Evolutionary conservation across 177 flowering plant genomes (phyloP).

Genomic region (Telopea speciosissima): DNA sequence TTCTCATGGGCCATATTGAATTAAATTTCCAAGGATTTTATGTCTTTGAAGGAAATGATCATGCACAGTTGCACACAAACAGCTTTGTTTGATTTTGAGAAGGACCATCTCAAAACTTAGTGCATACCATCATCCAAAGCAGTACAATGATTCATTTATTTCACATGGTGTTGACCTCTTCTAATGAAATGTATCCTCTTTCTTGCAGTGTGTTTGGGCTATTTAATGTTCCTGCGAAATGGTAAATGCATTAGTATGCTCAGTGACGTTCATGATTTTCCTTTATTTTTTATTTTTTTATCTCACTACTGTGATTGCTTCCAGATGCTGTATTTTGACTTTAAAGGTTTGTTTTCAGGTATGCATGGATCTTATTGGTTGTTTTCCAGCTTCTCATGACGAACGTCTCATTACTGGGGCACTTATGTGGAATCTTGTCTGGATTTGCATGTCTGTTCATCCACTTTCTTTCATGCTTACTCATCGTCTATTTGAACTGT

Average conservation of each 20-base stretch:
- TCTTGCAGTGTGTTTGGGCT: constrained; percentile 91
- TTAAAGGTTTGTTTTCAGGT: constrained; percentile 45
- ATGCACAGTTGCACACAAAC: neutral
- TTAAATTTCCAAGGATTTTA: neutral
- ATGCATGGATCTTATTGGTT: constrained; percentile 77
- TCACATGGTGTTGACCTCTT: constrained; percentile 3
- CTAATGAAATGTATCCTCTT: constrained; percentile 13
- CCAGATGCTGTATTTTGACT: constrained; percentile 8
- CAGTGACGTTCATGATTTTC: neutral
- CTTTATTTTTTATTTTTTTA: neutral
- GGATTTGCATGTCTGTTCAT: constrained; percentile 85
- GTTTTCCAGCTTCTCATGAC: constrained; percentile 90
- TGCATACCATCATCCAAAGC: neutral
- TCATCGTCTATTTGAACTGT: neutral
- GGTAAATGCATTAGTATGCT: constrained; percentile 35
- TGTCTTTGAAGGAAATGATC: neutral
- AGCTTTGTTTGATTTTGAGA: neutral
- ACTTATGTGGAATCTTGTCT: constrained; percentile 94
- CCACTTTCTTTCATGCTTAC: neutral
- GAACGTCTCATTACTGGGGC: constrained; percentile 92
- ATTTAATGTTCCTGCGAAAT: constrained; percentile 89
- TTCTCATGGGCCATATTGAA: neutral
- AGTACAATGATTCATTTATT: neutral
- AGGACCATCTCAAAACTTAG: neutral
- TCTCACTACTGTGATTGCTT: constrained; percentile 5